Base-by-base conservation (phyloP, 2,329 filamentous ascomycete genomes). In the Colletotrichum sp. region DNA sequence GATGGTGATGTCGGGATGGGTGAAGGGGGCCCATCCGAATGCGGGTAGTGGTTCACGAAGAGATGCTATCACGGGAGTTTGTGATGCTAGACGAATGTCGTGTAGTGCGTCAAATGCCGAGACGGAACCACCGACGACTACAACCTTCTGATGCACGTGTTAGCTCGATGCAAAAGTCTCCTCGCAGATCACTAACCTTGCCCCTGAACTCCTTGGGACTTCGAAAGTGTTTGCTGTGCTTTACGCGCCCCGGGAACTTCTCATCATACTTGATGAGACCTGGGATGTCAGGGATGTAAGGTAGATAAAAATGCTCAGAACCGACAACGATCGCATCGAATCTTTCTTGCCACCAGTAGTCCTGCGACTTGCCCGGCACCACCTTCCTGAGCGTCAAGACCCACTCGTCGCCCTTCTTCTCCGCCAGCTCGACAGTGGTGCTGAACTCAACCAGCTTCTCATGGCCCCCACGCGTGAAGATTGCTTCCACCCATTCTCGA, bases 341-440 rank as follows among this genome's bases (percentile, higher is more conserved):
- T 0, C 19, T 48, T 48, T 48, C 39, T 11, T 48, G 39, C 39
- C 39, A 48, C 39, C 39, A 48, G 39, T 48, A 48, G 39, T 48
- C 39, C 1, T n/a, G 6, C 5, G 19, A 48, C 39, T n/a, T 48
- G 9, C 39, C 19, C 0, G 39, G 39, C 0, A 48, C 39, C 3
- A 48, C 39, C 19, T n/a, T 48, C 39, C 39, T 48, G 5, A 48
- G 19, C 19, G 39, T 48, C 19, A 48, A 48, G 19, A n/a, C 19
- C 39, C 39, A 48, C 5, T n/a, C 9, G 19, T n/a, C 39, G 39
- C 39, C 39, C 0, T 48, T 48, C 19, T n/a, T 48, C 39, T 48
- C 39, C 19, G 39, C 39, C 39, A 48, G 19, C 39, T 48, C 39
- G 19, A 48, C 39, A 5, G 39, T 48, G 39, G 39, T 48, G 5